Evolutionary conservation across 176 grass and related monocot genomes (phyloP), one percentile per base, ranked within the genome.

Genomic region (Oryza officinalis): DNA sequence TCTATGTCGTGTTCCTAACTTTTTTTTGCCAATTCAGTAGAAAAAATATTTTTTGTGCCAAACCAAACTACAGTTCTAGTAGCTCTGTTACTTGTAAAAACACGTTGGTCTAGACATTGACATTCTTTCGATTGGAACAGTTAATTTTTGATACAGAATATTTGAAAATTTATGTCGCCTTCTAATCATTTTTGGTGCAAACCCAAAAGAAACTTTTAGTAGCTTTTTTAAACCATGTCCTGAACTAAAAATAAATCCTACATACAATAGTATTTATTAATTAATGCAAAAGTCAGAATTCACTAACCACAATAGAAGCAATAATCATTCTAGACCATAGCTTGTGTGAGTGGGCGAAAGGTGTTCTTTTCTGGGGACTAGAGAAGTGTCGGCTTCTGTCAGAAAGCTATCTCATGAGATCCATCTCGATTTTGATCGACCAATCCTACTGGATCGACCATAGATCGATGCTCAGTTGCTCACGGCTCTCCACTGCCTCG

Each of bases 371-470:
- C 46, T 89, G 6, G 78, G 83, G 87, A 86, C 65, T 77, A 44
- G 78, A 4, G 72, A 57, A 77, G 72, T 89, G 88, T 89, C 78
- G 83, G 83, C 60, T 82, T 86, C 72, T 82, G 64, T 80, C 52
- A 20, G 65, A 71, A 72, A 69, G 67, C 67, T 38, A 79, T n/a
- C 20, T n/a, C 7, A 27, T 63, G 50, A 27, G 18, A 69, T 74
- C 70, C 20, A 65, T 26, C 40, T 83, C 11, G 22, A 45, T 26
- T 54, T n/a, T 38, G 20, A 1, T 54, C 5, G 2, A 45, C 1
- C 13, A 28, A 43, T 46, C 33, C 23, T 46, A 2, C 23, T 44
- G 11, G 32, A 11, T 69, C 31, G n/a, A 72, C n/a, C 23, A 10
- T 74, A 13, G 63, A 65, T 65, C 63, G 63, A 63, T 63, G 60